phyloP scores from a whole-genome alignment of 495 filamentous ascomycete species.

The Xylaria palmicola region DNA sequence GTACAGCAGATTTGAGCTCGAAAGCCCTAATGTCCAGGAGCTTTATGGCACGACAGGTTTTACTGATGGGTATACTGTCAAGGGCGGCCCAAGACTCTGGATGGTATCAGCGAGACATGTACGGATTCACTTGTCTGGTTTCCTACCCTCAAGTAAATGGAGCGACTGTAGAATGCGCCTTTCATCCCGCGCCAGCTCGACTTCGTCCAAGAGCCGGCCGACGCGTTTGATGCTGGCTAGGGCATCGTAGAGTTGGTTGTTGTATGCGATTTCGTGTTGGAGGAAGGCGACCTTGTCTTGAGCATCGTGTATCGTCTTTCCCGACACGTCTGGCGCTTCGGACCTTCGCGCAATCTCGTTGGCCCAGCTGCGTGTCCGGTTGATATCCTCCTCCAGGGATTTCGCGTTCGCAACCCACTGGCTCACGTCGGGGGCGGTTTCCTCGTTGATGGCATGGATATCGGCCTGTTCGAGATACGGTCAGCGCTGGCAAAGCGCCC shows the following conservation, averaged over 20 bases:
- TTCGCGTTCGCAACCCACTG: constrained; percentile 82
- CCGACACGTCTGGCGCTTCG: constrained; percentile 60
- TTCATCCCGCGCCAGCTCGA: constrained; percentile 49
- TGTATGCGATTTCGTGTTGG: constrained; percentile 73
- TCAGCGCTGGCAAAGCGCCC: background rate
- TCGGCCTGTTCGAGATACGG: constrained; percentile 51
- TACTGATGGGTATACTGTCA: constrained; percentile 43
- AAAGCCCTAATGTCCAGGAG: constrained; percentile 49
- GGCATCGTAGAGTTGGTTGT: constrained; percentile 60
- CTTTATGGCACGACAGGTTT: constrained; percentile 48
- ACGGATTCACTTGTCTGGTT: constrained; percentile 2
- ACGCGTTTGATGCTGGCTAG: constrained; percentile 60
- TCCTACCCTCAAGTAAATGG: constrained; percentile 49
- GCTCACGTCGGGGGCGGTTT: constrained; percentile 73
- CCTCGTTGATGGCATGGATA: constrained; percentile 69
- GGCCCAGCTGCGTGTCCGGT: constrained; percentile 67
- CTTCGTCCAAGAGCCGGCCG: constrained; percentile 50
- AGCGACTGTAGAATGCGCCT: constrained; percentile 50
- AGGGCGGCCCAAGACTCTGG: constrained; percentile 48
- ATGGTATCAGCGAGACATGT: constrained; percentile 1
- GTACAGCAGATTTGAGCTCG: constrained; percentile 55
- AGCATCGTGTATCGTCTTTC: constrained; percentile 62
- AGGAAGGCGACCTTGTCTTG: constrained; percentile 68
- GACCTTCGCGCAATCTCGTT: constrained; percentile 72
- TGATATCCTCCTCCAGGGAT: constrained; percentile 78